Evolutionary conservation across 805 yeast species (phyloP).

Genomic region (Komagataella kurtzmanii): DNA sequence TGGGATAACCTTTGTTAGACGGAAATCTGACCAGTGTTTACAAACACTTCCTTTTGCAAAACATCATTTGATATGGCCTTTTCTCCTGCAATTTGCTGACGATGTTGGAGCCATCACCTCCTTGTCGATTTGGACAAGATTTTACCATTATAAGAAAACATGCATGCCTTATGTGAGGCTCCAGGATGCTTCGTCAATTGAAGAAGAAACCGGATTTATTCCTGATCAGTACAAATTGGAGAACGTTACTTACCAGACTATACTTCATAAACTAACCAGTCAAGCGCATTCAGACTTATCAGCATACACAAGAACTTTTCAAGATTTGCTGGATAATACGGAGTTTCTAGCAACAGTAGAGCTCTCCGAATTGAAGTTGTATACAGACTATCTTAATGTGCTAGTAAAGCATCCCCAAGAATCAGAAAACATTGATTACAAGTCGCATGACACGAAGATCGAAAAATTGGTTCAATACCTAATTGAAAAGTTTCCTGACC

Average conservation of each 20-base stretch:
- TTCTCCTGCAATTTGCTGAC: conserved; percentile 36
- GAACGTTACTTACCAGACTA: conserved; percentile 12
- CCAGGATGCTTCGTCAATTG: background rate
- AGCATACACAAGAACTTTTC: conserved; percentile 12
- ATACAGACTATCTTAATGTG: conserved; percentile 31
- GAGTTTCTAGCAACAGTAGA: conserved; percentile 20
- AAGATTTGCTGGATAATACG: conserved; percentile 19
- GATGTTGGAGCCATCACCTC: conserved; percentile 26
- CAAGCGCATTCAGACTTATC: conserved; percentile 5
- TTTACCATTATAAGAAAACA: conserved; percentile 9
- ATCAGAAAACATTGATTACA: conserved; percentile 2
- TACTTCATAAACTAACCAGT: conserved; percentile 8
- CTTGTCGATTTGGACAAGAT: conserved; percentile 20
- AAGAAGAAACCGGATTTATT: conserved; percentile 15
- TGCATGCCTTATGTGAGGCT: background rate
- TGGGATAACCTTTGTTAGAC: conserved; percentile 19
- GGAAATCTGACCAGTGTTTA: conserved; percentile 35
- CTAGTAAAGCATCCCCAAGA: conserved; percentile 12
- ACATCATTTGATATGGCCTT: conserved; percentile 42
- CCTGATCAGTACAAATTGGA: conserved; percentile 10
- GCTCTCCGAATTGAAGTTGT: conserved; percentile 32
- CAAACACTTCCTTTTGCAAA: conserved; percentile 33
- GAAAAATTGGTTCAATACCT: conserved; percentile 23
- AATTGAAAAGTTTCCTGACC: conserved; percentile 40
- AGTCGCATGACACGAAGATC: conserved; percentile 10